Percentiles rank a stretch among this genome's conserved stretches.
Evolutionary conservation across 495 filamentous ascomycete species (phyloP).

Genomic region (Hamigera avellanea): DNA sequence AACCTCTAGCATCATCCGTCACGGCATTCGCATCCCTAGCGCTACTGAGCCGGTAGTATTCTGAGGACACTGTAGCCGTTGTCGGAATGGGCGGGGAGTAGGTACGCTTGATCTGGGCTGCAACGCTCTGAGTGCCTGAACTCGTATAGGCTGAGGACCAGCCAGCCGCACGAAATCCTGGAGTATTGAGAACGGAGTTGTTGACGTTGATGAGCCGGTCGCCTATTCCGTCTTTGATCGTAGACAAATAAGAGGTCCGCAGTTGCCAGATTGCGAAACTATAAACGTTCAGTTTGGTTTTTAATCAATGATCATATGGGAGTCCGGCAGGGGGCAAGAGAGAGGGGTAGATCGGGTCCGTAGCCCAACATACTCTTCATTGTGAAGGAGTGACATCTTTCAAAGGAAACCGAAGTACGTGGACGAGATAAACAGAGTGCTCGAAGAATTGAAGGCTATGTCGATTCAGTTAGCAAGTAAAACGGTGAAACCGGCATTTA

Average conservation of each 20-base stretch:
- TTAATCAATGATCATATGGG: neutral
- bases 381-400: slow-evolving; percentile 85
- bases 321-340: neutral
- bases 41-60: slow-evolving; percentile 55
- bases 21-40: slow-evolving; percentile 21
- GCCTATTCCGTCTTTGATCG: slow-evolving; percentile 89
- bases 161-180: slow-evolving; percentile 90
- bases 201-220: slow-evolving; percentile 92
- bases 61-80: slow-evolving; percentile 54
- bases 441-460: neutral
- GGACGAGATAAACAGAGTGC: no score
- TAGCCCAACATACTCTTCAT: slow-evolving; percentile 70
- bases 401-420: no score
- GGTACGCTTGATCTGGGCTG: slow-evolving; percentile 70
- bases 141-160: slow-evolving; percentile 62
- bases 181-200: slow-evolving; percentile 77
- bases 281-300: neutral
- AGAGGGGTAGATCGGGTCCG: slow-evolving; percentile 1
- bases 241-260: slow-evolving; percentile 79
- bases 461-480: no score
- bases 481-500: no score
- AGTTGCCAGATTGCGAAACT: slow-evolving; percentile 92
- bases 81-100: slow-evolving; percentile 96
- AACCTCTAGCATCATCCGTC: slow-evolving; percentile 12
- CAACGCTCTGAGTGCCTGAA: slow-evolving; percentile 20